These are phyloP conservation scores for Marsdenia floribunda DNA, from an alignment of 257 asterid genomes.

Conservation along the genomic window DNA sequence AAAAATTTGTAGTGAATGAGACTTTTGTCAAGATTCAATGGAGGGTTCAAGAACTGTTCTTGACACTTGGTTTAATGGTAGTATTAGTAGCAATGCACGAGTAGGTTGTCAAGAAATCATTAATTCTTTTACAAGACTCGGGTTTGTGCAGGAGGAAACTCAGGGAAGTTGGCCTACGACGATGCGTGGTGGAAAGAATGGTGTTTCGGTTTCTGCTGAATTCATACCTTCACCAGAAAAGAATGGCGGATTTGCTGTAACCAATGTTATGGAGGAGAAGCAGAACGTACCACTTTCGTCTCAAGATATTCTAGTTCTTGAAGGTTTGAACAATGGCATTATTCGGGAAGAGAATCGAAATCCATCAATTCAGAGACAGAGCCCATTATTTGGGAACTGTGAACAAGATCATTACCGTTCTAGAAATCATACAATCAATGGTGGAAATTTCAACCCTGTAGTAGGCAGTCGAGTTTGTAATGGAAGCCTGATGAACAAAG, in stretches of 20 bases:
- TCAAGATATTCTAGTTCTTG: neutral
- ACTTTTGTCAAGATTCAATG: neutral
- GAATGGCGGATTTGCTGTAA: neutral
- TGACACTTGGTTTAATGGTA: neutral
- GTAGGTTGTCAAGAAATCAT: neutral
- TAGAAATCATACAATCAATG: neutral
- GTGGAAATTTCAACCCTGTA: neutral
- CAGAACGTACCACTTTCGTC: neutral
- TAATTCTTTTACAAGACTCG: neutral
- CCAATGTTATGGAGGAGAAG: neutral
- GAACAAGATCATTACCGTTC: neutral
- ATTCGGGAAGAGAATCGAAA: neutral
- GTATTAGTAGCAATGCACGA: neutral
- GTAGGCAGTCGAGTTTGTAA: neutral
- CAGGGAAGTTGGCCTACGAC: neutral
- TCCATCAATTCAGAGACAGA: neutral
- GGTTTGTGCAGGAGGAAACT: neutral
- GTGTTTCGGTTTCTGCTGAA: neutral
- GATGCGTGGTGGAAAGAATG: neutral
- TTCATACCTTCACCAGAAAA: neutral
- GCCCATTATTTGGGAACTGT: neutral
- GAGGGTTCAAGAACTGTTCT: neutral
- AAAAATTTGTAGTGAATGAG: neutral
- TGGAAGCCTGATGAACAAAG: neutral
- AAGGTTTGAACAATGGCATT: neutral